phyloP scores from a whole-genome alignment of 2,329 filamentous ascomycete species.

The Fragosphaeria purpurea region DNA sequence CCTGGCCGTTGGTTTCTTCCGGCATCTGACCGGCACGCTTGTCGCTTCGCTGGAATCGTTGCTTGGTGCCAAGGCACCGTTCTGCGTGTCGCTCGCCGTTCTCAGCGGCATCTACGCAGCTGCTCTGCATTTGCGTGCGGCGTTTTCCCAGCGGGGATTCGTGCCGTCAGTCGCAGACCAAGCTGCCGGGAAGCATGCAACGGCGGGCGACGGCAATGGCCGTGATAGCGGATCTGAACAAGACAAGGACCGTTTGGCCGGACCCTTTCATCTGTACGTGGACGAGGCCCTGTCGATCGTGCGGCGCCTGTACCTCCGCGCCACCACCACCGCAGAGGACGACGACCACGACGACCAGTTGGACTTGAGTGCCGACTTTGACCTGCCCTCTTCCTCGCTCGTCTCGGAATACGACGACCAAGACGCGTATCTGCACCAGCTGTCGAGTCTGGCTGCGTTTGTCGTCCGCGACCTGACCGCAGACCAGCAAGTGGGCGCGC shows the following conservation, averaged over 20 bases:
- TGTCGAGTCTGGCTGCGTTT: slow-evolving; percentile 20
- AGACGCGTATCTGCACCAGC: slow-evolving; percentile 15
- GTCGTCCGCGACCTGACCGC: slow-evolving; percentile 19
- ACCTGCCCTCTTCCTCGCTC: slow-evolving; percentile 6
- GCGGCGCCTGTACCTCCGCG: slow-evolving; percentile 31
- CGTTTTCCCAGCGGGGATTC: slow-evolving; percentile 19
- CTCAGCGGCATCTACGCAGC: slow-evolving; percentile 24
- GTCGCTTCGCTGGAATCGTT: slow-evolving; percentile 25
- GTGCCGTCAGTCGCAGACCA: neutral
- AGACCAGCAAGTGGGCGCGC: slow-evolving; percentile 16
- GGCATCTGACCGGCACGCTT: slow-evolving; percentile 11
- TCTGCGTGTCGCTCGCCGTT: slow-evolving; percentile 28
- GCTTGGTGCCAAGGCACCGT: slow-evolving; percentile 22
- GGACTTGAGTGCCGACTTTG: slow-evolving; percentile 12
- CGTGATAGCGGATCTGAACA: too few relatives aligned
- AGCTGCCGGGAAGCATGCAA: too few relatives aligned
- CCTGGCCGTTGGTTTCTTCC: slow-evolving; percentile 14
- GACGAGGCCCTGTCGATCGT: slow-evolving; percentile 28
- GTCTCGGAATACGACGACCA: slow-evolving; percentile 3
- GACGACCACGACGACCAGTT: neutral
- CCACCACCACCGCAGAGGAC: slow-evolving; percentile 17
- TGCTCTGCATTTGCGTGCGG: slow-evolving; percentile 26
- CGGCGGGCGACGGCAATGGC: neutral
- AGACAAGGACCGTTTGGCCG: neutral
- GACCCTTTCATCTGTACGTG: slow-evolving; percentile 23